phyloP scores from a whole-genome alignment of 805 yeast species.

The Nakazawaea ishiwadae region DNA sequence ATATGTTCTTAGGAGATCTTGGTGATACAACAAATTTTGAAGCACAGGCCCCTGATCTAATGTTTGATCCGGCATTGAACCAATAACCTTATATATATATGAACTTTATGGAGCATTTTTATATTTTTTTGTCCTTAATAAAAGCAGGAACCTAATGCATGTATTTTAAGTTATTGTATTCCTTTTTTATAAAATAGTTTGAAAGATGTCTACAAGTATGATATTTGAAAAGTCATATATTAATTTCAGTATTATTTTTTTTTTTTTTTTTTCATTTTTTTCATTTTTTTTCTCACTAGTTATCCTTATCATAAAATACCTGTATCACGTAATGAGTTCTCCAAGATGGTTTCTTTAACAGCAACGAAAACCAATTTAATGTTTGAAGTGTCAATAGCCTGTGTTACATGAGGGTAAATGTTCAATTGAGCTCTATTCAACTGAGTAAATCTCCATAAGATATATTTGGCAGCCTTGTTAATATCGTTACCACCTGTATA shows the following conservation, averaged over 20 bases:
- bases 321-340: slow-evolving; percentile 69
- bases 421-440: slow-evolving; percentile 78
- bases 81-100: too few species aligned
- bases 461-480: slow-evolving; percentile 86
- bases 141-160: too few species aligned
- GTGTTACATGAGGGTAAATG: slow-evolving; percentile 87
- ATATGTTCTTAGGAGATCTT: not conserved
- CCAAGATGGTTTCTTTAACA: slow-evolving; percentile 73
- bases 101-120: too few species aligned
- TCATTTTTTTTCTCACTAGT: not conserved
- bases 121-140: too few species aligned
- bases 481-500: slow-evolving; percentile 88
- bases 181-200: too few species aligned
- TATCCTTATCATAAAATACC: slow-evolving; percentile 46
- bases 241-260: too few species aligned
- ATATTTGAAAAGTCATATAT: too few species aligned
- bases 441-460: slow-evolving; percentile 84
- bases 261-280: not conserved
- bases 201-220: too few species aligned
- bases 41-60: too few species aligned
- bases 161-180: too few species aligned
- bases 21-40: not conserved
- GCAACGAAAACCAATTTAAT: slow-evolving; percentile 84
- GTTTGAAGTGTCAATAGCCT: slow-evolving; percentile 90
- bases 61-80: too few species aligned